Percentiles rank a stretch among this genome's conserved stretches.
Conservation (phyloP, 257 asterid genomes). For the Salvia miltiorrhiza region DNA sequence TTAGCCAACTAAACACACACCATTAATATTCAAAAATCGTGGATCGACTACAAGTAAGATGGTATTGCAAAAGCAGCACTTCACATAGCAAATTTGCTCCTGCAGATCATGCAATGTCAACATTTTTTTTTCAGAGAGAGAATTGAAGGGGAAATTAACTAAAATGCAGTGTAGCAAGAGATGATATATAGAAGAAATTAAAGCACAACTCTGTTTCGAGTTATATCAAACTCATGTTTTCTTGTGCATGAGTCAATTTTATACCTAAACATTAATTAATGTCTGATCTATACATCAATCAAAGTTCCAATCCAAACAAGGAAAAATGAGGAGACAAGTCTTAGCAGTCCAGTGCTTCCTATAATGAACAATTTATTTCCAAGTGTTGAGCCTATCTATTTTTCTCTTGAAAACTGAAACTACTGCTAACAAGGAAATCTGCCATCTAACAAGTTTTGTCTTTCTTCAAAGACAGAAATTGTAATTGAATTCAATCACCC, state of each 20-base stretch:
- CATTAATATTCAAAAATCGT: neutral
- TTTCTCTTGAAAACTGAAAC: conserved; percentile 29
- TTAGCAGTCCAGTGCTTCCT: conserved; percentile 10
- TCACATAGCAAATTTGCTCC: conserved; percentile 71
- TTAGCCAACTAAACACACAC: neutral
- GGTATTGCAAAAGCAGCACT: conserved; percentile 73
- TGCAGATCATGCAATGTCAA: conserved; percentile 35
- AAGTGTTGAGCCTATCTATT: conserved; percentile 17
- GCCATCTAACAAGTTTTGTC: conserved; percentile 27
- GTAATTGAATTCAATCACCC: neutral
- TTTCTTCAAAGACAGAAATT: conserved; percentile 20
- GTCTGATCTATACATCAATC: conserved; percentile 6
- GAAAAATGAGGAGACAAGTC: conserved; percentile 18
- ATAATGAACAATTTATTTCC: conserved; percentile 14
- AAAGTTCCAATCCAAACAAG: conserved; percentile 12
- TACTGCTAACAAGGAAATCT: conserved; percentile 21
- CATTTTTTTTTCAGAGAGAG: conserved; percentile 30
- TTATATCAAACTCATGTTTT: neutral
- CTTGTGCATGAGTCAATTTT: conserved; percentile 16
- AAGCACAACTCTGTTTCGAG: conserved; percentile 1
- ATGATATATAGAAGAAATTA: neutral
- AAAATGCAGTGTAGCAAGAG: neutral
- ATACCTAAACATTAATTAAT: conserved; percentile 5
- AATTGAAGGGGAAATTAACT: neutral
- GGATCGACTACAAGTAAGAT: conserved; percentile 53